Conservation (phyloP, 805 yeast genomes). For the Lipomyces oligophaga region DNA sequence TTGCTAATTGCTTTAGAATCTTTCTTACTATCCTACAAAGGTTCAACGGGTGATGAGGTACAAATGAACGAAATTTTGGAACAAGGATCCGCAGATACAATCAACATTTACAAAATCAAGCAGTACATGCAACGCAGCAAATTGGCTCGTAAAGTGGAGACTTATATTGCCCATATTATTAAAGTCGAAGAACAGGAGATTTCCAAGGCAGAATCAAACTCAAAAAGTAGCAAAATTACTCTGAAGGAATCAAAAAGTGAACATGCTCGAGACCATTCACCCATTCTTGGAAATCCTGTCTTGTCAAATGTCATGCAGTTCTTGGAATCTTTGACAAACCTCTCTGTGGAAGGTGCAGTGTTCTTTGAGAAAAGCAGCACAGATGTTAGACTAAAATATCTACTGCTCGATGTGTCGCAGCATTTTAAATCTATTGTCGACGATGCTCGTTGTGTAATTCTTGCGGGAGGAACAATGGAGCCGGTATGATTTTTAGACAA, state of each 20-base stretch:
- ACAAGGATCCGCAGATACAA: slow-evolving; percentile 60
- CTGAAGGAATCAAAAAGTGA: background rate
- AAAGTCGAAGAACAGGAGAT: background rate
- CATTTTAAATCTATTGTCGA: slow-evolving; percentile 63
- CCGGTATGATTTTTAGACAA: slow-evolving; percentile 45
- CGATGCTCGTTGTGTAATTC: slow-evolving; percentile 61
- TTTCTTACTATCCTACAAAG: slow-evolving; percentile 19
- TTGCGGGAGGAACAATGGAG: slow-evolving; percentile 96
- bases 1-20: slow-evolving; percentile 49
- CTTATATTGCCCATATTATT: slow-evolving; percentile 40
- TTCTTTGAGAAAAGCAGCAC: slow-evolving; percentile 52
- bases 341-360: slow-evolving; percentile 73
- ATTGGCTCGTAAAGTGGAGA: slow-evolving; percentile 78
- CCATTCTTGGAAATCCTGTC: slow-evolving; percentile 44
- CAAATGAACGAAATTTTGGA: slow-evolving; percentile 51
- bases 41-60: slow-evolving; percentile 51
- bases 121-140: slow-evolving; percentile 62
- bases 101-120: slow-evolving; percentile 66
- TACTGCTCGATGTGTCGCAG: slow-evolving; percentile 75
- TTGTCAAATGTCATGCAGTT: slow-evolving; percentile 66
- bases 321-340: slow-evolving; percentile 61
- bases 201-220: no score
- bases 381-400: slow-evolving; percentile 51
- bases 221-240: no score
- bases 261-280: background rate